These are phyloP conservation scores for Penicillium vulpinum DNA, from an alignment of 2,329 filamentous ascomycete species.

Conservation along the genomic window DNA sequence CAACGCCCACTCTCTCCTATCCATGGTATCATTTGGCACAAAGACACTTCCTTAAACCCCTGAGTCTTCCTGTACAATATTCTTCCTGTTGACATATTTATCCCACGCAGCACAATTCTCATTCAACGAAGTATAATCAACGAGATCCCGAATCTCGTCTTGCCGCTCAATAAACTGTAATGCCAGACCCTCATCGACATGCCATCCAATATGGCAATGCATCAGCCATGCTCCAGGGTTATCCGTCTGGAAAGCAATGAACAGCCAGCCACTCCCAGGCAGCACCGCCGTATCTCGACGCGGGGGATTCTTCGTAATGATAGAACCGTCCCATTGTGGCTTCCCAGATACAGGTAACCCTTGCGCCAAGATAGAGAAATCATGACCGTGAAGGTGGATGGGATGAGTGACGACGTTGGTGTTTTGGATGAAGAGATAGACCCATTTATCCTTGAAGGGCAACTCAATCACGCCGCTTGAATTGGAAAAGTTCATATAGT, in stretches of 20 bases:
- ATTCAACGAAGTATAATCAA: neutral
- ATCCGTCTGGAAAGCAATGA: slow-evolving; percentile 44
- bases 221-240: slow-evolving; percentile 48
- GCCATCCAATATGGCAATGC: slow-evolving; percentile 45
- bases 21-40: neutral
- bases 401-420: neutral
- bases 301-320: slow-evolving; percentile 35
- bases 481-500: neutral
- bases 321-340: slow-evolving; percentile 34
- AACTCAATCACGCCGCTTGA: neutral
- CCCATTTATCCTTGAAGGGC: slow-evolving; percentile 1
- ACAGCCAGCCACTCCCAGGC: slow-evolving; percentile 39
- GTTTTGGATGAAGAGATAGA: slow-evolving; percentile 4
- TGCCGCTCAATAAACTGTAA: slow-evolving; percentile 28
- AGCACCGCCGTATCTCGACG: slow-evolving; percentile 45
- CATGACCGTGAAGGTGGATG: neutral
- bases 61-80: neutral
- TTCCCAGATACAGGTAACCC: neutral
- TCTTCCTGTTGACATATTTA: neutral
- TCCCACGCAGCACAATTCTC: neutral
- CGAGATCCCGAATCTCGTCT: slow-evolving; percentile 3
- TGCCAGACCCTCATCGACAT: slow-evolving; percentile 25
- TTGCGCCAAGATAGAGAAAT: neutral
- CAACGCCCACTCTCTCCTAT: neutral
- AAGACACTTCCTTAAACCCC: neutral